Evolutionary conservation across 2,329 filamentous ascomycete genomes (phyloP).

Genomic region (Xylaria sp.): DNA sequence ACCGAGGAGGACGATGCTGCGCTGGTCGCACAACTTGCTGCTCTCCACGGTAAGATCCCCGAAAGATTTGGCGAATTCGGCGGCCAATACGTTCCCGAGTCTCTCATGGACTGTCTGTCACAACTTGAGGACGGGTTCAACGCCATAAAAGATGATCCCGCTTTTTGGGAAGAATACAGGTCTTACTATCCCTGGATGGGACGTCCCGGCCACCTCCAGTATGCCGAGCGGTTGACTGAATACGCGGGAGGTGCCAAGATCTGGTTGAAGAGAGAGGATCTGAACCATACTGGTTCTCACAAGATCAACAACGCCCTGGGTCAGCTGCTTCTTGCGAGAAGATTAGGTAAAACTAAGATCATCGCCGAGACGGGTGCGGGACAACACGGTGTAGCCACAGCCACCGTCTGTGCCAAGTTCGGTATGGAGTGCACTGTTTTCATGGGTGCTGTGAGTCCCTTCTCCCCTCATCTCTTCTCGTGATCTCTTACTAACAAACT

Average conservation of each 20-base stretch:
- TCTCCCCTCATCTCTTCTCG: background rate
- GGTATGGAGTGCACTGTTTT: conserved; percentile 98
- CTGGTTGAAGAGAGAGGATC: conserved; percentile 96
- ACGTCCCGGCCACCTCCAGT: conserved; percentile 88
- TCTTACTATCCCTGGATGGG: conserved; percentile 98
- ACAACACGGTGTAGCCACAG: conserved; percentile 97
- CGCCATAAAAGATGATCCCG: conserved; percentile 82
- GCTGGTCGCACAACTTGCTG: conserved; percentile 84
- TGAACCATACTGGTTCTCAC: conserved; percentile 97
- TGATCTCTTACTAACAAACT: conserved; percentile 7
- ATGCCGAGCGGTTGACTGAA: conserved; percentile 88
- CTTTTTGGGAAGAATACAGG: conserved; percentile 97
- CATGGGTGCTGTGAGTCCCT: conserved; percentile 80
- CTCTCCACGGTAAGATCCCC: conserved; percentile 82
- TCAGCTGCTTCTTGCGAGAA: conserved; percentile 85
- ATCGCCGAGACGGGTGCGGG: conserved; percentile 98
- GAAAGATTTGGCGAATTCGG: conserved; percentile 95
- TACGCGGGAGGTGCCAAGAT: conserved; percentile 93
- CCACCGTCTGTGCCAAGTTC: conserved; percentile 97
- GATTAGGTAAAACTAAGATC: conserved; percentile 94
- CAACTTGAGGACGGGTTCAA: conserved; percentile 94
- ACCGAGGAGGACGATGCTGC: conserved; percentile 62
- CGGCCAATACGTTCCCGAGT: conserved; percentile 97
- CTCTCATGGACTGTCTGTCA: conserved; percentile 94
- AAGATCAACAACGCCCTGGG: conserved; percentile 99